Evolutionary conservation across 164 flowering plant species (phyloP), one percentile per base, ranked within the genome.

Genomic region (Vitis riparia): DNA sequence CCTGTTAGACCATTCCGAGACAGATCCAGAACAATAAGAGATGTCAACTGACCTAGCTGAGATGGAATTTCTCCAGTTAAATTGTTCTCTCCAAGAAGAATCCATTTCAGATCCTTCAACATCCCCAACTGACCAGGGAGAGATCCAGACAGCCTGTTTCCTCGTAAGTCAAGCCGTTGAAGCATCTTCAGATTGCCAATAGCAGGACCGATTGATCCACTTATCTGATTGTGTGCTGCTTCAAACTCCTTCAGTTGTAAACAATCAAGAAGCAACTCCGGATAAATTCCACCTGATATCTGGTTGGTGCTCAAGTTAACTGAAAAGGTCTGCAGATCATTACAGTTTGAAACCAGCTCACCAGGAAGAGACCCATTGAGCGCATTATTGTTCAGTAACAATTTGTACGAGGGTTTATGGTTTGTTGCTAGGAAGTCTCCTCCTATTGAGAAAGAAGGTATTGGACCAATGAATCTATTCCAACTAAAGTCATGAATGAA

Each of bases 401-500:
- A 65, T 50, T 73, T 67, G 76, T 88, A 90, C 0, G 79, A 75
- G 13, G 60, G 55, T 47, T 59, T 76, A 17, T 23, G 37, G 5
- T 58, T 53, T 10, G 61, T 29, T 44, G 66, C 68, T 47, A 75
- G 17, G 32, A 83, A 66, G 29, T 74, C 83, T 55, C 71, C 76
- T 37, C 84, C 85, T 32, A 86, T 10, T 7, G 79, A 79, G 61
- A 87, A 83, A 53, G 56, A 63, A 8, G 89, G 91, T 59, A 90
- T 65, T 3, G 59, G 37, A 64, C 91, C 88, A 19, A 11, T 55
- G 57, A 90, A 86, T 3, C 57, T 74, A 72, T 90, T 90, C 85
- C 85, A 75, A 65, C 95, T 87, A 72, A 88, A 87, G 78, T 90
- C 91, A 72, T 90, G 92, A 9, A 65, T 17, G 55, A 87, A 66